phyloP scores from a whole-genome alignment of 306 rosid species.

The Ochetophila trinervis region DNA sequence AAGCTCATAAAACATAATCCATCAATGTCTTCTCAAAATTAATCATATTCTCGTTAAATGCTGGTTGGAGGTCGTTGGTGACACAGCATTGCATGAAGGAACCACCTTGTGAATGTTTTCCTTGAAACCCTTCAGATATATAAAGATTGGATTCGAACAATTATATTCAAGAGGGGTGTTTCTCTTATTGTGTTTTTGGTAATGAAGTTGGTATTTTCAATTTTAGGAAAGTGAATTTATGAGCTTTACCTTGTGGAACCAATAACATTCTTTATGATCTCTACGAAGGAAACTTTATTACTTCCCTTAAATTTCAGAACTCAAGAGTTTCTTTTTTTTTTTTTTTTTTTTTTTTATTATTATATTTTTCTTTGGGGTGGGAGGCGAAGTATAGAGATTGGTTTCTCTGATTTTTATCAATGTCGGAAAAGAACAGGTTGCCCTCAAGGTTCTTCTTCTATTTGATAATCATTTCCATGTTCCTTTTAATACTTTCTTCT shows the following conservation, averaged over 20 bases:
- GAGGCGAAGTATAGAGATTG: too few relatives aligned
- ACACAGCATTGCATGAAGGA: neutral
- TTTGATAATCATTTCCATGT: conserved; percentile 57
- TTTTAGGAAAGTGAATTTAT: neutral
- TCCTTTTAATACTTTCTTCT: conserved; percentile 71
- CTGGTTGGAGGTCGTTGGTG: neutral
- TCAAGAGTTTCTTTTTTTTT: too few relatives aligned
- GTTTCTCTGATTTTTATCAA: conserved; percentile 30
- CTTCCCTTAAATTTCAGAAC: too few relatives aligned
- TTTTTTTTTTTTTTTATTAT: too few relatives aligned
- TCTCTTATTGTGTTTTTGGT: neutral
- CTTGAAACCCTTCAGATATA: conserved; percentile 26
- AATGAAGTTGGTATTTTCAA: conserved; percentile 22
- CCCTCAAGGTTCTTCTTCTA: conserved; percentile 61
- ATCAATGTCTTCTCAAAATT: neutral
- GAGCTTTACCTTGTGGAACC: neutral
- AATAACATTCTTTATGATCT: neutral
- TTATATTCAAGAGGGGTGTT: conserved; percentile 1
- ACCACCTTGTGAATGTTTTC: conserved; percentile 17
- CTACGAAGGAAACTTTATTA: neutral
- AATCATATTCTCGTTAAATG: conserved; percentile 3
- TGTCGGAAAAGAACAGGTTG: conserved; percentile 73
- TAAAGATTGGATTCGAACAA: conserved; percentile 16
- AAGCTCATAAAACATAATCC: neutral
- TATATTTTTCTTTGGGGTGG: too few relatives aligned